These are phyloP conservation scores for Tylopilus sp. DNA, from an alignment of 1,284 basidiomycete species.

Conservation along the genomic window DNA sequence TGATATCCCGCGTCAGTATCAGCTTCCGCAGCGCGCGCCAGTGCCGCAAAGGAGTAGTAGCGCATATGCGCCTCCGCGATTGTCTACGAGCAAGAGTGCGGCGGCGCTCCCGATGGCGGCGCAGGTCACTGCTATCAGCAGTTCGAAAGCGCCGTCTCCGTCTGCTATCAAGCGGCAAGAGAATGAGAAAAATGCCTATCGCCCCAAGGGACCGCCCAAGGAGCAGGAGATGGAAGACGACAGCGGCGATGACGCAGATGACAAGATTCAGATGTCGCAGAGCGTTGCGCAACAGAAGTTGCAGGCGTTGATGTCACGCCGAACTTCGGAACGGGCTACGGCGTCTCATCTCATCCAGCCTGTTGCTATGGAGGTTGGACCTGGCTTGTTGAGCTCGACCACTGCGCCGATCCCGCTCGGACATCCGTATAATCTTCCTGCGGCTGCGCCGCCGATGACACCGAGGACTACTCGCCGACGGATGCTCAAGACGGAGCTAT, in stretches of 20 bases:
- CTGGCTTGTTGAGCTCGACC: conserved; percentile 13
- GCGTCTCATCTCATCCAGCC: conserved; percentile 21
- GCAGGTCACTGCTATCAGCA: conserved; percentile 49
- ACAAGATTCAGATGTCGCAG: conserved; percentile 53
- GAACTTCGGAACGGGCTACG: conserved; percentile 30
- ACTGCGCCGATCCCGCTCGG: conserved; percentile 58
- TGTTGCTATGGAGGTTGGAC: conserved; percentile 12
- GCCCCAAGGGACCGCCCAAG: conserved; percentile 63
- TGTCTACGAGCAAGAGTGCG: conserved; percentile 62
- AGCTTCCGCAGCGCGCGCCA: conserved; percentile 9
- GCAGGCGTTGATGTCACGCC: conserved; percentile 49
- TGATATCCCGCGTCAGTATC: conserved; percentile 44
- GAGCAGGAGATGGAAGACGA: conserved; percentile 71
- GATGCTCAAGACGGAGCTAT: conserved; percentile 84
- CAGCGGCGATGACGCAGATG: conserved; percentile 53
- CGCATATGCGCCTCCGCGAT: conserved; percentile 29
- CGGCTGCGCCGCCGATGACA: conserved; percentile 69
- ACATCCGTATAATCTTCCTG: conserved; percentile 74
- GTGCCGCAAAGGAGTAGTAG: conserved; percentile 34
- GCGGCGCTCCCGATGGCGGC: conserved; percentile 64
- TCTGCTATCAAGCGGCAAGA: conserved; percentile 16
- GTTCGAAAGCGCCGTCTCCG: conserved; percentile 24
- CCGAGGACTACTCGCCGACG: conserved; percentile 81
- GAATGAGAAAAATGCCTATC: conserved; percentile 43
- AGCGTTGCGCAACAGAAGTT: conserved; percentile 65